Percentiles rank a stretch among this genome's conserved stretches.
Conservation (phyloP, 225 moss, liverwort and hornwort species). For the Sphagnum contortum region DNA sequence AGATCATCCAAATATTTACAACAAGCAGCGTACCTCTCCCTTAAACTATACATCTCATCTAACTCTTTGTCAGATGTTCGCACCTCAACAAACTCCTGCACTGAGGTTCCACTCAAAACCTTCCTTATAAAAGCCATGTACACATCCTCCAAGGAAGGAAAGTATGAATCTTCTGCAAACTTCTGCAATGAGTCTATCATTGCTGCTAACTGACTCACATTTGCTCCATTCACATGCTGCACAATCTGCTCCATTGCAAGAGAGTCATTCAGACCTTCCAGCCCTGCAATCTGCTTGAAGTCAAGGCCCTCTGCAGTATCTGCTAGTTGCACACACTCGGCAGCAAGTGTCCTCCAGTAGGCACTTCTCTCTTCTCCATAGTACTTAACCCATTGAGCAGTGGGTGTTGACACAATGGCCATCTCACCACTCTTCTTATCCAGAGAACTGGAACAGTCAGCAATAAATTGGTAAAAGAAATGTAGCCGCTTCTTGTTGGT, state of each 20-base stretch:
- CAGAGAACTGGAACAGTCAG: slow-evolving; percentile 19
- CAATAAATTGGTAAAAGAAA: slow-evolving; percentile 19
- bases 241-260: slow-evolving; percentile 20
- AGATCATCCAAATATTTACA: slow-evolving; percentile 12
- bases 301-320: slow-evolving; percentile 14
- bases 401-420: not conserved
- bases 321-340: slow-evolving; percentile 16
- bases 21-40: slow-evolving; percentile 17
- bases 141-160: slow-evolving; percentile 19
- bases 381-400: slow-evolving; percentile 3
- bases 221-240: slow-evolving; percentile 13
- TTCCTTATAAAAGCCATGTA: slow-evolving; percentile 30
- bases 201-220: slow-evolving; percentile 16
- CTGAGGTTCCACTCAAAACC: slow-evolving; percentile 8
- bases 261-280: slow-evolving; percentile 19
- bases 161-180: slow-evolving; percentile 17
- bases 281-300: slow-evolving; percentile 28
- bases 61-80: slow-evolving; percentile 8
- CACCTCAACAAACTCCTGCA: slow-evolving; percentile 9
- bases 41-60: slow-evolving; percentile 15
- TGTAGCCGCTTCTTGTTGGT: slow-evolving; percentile 22
- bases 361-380: slow-evolving; percentile 10
- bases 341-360: slow-evolving; percentile 22
- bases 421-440: slow-evolving; percentile 1
- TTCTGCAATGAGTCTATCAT: slow-evolving; percentile 15